phyloP scores from a whole-genome alignment of 257 asterid species.

The Solanum lycopersicoides region DNA sequence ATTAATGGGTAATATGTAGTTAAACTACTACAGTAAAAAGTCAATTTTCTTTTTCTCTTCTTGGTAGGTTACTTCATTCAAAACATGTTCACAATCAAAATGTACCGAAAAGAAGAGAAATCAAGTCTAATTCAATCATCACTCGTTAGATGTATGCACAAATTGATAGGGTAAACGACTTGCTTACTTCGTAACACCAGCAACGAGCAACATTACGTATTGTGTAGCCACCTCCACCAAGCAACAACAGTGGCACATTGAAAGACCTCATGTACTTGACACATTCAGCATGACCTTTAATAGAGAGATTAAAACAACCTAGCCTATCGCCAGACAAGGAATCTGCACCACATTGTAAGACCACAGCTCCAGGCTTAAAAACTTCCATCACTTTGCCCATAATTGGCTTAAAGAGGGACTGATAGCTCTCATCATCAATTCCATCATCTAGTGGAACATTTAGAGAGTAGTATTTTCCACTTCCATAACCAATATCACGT shows the following conservation, averaged over 20 bases:
- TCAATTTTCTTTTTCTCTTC: neutral
- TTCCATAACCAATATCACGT: slow-evolving; percentile 22
- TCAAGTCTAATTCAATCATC: neutral
- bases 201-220: slow-evolving; percentile 37
- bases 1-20: neutral
- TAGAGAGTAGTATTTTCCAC: slow-evolving; percentile 30
- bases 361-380: slow-evolving; percentile 34
- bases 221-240: slow-evolving; percentile 41
- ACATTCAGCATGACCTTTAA: slow-evolving; percentile 34
- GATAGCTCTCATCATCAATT: slow-evolving; percentile 36
- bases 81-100: neutral
- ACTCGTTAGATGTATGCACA: neutral
- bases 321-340: slow-evolving; percentile 32
- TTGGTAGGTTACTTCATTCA: neutral
- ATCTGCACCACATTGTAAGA: slow-evolving; percentile 35
- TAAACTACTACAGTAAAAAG: neutral
- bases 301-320: slow-evolving; percentile 35
- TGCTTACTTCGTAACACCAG: slow-evolving; percentile 35
- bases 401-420: slow-evolving; percentile 32
- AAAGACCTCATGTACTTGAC: slow-evolving; percentile 34
- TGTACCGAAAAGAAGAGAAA: neutral
- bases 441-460: slow-evolving; percentile 37
- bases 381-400: slow-evolving; percentile 36
- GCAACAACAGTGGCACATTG: slow-evolving; percentile 25
- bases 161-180: neutral